Conservation (phyloP, 306 rosid species). For the Luffa acutangula region DNA sequence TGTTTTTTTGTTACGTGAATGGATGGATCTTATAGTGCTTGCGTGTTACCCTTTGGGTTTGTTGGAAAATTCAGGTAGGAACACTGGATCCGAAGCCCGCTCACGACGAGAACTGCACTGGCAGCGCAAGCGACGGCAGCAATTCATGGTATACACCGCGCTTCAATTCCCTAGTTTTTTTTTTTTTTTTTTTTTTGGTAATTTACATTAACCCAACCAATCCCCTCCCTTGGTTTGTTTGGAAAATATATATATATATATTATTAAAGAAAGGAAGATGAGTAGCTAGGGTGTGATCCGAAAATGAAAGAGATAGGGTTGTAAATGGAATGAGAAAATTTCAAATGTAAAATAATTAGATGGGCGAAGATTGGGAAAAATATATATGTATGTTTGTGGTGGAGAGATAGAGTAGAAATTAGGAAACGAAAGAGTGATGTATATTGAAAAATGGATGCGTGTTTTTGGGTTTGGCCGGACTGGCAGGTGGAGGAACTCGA, state of each 20-base stretch:
- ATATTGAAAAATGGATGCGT: neutral
- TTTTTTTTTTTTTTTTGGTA: too few relatives aligned
- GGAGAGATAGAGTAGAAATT: neutral
- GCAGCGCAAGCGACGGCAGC: neutral
- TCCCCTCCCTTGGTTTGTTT: too few relatives aligned
- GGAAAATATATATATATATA: too few relatives aligned
- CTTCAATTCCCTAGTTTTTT: neutral
- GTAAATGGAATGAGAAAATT: neutral
- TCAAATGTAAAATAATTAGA: neutral
- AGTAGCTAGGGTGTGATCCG: too few relatives aligned
- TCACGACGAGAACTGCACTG: constrained; percentile 5
- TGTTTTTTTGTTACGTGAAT: neutral
- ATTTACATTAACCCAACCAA: too few relatives aligned
- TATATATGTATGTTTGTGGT: neutral
- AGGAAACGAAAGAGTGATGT: neutral
- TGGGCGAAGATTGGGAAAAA: too few relatives aligned
- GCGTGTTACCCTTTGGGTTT: neutral
- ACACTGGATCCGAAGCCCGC: neutral
- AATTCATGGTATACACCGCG: constrained; percentile 10
- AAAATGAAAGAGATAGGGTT: too few relatives aligned
- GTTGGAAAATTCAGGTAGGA: constrained; percentile 2
- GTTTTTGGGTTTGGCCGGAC: too few relatives aligned
- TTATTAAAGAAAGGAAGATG: too few relatives aligned
- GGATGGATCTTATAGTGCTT: neutral
- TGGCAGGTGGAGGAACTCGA: constrained; percentile 79